phyloP scores from a whole-genome alignment of 2,329 filamentous ascomycete genomes.

The Leptographium lundbergii region DNA sequence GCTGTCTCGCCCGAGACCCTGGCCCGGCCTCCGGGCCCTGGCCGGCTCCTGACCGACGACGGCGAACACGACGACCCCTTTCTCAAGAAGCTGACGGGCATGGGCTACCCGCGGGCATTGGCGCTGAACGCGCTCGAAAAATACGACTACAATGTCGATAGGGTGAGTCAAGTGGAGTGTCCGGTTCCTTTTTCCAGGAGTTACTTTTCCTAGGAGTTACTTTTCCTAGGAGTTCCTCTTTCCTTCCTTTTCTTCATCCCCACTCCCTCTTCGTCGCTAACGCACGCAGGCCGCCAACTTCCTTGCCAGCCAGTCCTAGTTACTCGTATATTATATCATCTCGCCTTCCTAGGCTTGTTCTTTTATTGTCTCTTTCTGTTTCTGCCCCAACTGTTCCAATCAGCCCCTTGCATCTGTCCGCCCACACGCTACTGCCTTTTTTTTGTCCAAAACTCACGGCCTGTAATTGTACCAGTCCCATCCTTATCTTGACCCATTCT shows the following conservation, averaged over 20 bases:
- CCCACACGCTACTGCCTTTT: neutral
- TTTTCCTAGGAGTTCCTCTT: no score
- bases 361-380: neutral
- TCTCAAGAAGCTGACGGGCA: constrained; percentile 73
- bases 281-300: constrained; percentile 37
- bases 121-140: constrained; percentile 77
- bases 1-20: constrained; percentile 14
- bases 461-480: no score
- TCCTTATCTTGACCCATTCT: no score
- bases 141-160: constrained; percentile 91
- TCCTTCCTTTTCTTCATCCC: neutral
- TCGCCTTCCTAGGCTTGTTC: neutral
- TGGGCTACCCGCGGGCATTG: constrained; percentile 70
- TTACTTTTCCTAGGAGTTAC: no score
- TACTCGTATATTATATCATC: neutral
- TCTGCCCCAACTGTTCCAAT: neutral
- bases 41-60: constrained; percentile 57
- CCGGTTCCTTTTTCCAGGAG: neutral
- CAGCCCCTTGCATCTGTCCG: neutral
- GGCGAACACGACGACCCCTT: constrained; percentile 85
- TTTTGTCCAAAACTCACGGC: neutral
- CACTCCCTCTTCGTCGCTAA: neutral
- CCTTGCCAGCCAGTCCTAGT: constrained; percentile 33
- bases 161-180: constrained; percentile 44
- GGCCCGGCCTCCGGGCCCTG: constrained; percentile 21